Conservation (phyloP, 495 filamentous ascomycete genomes). For the Amorphotheca resinae region DNA sequence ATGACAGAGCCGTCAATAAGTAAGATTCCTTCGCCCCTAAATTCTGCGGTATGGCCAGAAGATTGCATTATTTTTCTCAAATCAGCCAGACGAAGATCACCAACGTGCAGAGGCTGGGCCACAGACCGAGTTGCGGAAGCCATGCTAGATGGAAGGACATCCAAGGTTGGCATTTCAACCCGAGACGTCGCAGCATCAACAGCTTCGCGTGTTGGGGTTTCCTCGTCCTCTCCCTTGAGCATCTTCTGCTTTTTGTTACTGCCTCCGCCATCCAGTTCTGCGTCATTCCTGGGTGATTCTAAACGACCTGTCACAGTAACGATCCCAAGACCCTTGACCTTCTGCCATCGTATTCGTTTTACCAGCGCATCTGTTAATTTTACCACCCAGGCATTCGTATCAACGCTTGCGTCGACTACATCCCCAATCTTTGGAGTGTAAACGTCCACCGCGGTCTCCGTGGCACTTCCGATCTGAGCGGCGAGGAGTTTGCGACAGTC, state of each 20-base stretch:
- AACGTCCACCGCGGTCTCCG: constrained; percentile 42
- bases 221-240: constrained; percentile 30
- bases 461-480: constrained; percentile 22
- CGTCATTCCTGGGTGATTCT: constrained; percentile 17
- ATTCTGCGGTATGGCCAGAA: constrained; percentile 79
- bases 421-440: constrained; percentile 66
- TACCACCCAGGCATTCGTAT: constrained; percentile 94
- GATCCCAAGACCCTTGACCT: constrained; percentile 76
- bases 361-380: constrained; percentile 76
- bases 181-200: constrained; percentile 3
- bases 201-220: constrained; percentile 12
- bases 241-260: constrained; percentile 57
- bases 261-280: constrained; percentile 28
- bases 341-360: constrained; percentile 84
- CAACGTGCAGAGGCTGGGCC: constrained; percentile 85
- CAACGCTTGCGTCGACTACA: constrained; percentile 78
- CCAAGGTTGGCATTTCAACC: constrained; percentile 47
- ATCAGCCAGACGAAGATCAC: constrained; percentile 82
- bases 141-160: constrained; percentile 64
- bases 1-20: constrained; percentile 79
- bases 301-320: constrained; percentile 71
- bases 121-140: constrained; percentile 63
- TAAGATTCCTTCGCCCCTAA: constrained; percentile 83
- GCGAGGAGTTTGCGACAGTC: constrained; percentile 69
- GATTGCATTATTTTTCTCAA: constrained; percentile 70